Percentiles rank a stretch among this genome's conserved stretches.
These are phyloP conservation scores for Iris macrosiphon DNA, from an alignment of 106 monocot genomes.

Conservation along the genomic window DNA sequence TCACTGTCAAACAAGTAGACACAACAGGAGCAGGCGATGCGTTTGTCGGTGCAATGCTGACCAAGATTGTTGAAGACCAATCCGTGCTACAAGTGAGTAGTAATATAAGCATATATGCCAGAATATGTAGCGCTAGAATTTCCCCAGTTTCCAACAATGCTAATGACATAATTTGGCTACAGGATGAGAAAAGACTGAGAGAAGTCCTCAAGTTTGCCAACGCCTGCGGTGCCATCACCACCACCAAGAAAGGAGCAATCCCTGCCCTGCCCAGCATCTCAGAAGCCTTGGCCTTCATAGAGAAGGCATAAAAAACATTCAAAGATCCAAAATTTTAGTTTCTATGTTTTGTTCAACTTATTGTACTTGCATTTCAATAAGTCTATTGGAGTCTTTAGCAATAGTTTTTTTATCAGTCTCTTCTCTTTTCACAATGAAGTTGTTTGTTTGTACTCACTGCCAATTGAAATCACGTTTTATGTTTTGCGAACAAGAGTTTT, in stretches of 20 bases:
- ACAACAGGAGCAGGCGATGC: conserved; percentile 97
- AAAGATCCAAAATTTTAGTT: too few relatives aligned
- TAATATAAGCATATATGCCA: background rate
- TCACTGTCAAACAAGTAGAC: conserved; percentile 58
- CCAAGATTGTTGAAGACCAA: conserved; percentile 43
- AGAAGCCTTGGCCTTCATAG: conserved; percentile 41
- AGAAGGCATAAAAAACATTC: conserved; percentile 9
- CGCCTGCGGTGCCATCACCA: conserved; percentile 74
- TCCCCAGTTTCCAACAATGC: too few relatives aligned
- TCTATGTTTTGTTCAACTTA: too few relatives aligned
- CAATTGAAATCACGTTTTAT: too few relatives aligned
- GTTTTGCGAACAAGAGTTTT: too few relatives aligned
- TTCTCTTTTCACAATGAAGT: too few relatives aligned
- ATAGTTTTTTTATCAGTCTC: too few relatives aligned
- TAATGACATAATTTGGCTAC: background rate
- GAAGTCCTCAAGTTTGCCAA: conserved; percentile 61
- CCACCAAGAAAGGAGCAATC: conserved; percentile 95
- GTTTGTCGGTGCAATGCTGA: conserved; percentile 69
- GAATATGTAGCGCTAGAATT: too few relatives aligned
- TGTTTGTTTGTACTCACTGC: too few relatives aligned
- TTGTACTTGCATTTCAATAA: too few relatives aligned
- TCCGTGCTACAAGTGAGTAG: conserved; percentile 54
- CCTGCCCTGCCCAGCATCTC: conserved; percentile 64
- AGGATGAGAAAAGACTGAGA: conserved; percentile 79
- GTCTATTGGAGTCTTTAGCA: too few relatives aligned